These are phyloP conservation scores for Ganoderma multipileum DNA, from an alignment of 1,284 basidiomycete species.

Conservation along the genomic window DNA sequence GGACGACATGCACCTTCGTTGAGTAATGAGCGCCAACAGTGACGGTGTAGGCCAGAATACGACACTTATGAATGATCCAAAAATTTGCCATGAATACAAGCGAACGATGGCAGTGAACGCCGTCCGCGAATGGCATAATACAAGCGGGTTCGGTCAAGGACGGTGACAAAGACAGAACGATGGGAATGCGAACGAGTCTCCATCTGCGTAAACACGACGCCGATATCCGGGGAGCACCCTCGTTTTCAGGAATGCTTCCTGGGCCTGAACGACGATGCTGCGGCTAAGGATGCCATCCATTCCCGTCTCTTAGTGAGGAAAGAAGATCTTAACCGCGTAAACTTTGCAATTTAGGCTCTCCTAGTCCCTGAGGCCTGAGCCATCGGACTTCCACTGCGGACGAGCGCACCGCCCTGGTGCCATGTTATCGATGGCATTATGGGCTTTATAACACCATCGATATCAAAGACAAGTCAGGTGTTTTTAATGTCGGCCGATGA, in stretches of 20 bases:
- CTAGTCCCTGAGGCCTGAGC: neutral
- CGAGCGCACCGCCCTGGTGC: neutral
- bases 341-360: neutral
- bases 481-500: neutral
- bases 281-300: neutral
- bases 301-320: neutral
- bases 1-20: neutral
- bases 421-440: neutral
- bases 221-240: neutral
- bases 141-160: neutral
- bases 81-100: neutral
- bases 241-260: neutral
- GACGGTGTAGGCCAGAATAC: neutral
- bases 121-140: neutral
- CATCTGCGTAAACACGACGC: no score
- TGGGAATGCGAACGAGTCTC: no score
- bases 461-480: neutral
- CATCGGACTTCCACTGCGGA: neutral
- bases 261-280: neutral
- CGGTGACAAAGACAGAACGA: no score
- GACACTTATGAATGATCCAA: neutral
- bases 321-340: neutral
- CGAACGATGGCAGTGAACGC: neutral
- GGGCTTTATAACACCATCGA: neutral
- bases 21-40: no score